Conservation (phyloP, 768 basidiomycete species). For the Scleroderma citrinum region DNA sequence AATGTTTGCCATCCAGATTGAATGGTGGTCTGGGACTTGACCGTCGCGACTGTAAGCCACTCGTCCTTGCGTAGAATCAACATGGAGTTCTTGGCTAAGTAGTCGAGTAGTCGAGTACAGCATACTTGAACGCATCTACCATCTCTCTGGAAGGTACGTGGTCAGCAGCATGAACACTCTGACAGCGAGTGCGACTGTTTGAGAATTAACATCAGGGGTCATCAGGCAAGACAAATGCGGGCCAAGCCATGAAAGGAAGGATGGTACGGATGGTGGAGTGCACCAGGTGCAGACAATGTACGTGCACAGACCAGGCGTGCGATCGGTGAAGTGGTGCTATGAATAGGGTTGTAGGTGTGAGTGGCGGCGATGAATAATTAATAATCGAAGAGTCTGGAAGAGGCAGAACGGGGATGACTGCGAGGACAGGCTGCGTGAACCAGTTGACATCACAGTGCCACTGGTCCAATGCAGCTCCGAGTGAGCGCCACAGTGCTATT, state of each 20-base stretch:
- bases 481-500: no score
- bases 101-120: slow-evolving; percentile 62
- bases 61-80: slow-evolving; percentile 53
- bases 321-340: slow-evolving; percentile 68
- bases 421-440: slow-evolving; percentile 57
- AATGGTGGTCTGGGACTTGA: slow-evolving; percentile 59
- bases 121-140: slow-evolving; percentile 65
- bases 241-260: slow-evolving; percentile 69
- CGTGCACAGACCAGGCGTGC: slow-evolving; percentile 63
- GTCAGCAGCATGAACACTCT: slow-evolving; percentile 32
- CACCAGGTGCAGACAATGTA: slow-evolving; percentile 23
- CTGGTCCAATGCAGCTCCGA: no score
- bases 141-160: slow-evolving; percentile 45
- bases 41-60: slow-evolving; percentile 60
- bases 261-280: slow-evolving; percentile 52
- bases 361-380: slow-evolving; percentile 5
- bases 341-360: slow-evolving; percentile 35
- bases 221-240: slow-evolving; percentile 50
- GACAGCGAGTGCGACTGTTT: slow-evolving; percentile 29
- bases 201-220: slow-evolving; percentile 28
- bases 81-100: slow-evolving; percentile 41
- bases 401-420: slow-evolving; percentile 50
- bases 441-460: no score
- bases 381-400: slow-evolving; percentile 12
- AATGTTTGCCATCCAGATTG: slow-evolving; percentile 74